Conservation (phyloP, 768 basidiomycete species). For the Lactarius indigo region DNA sequence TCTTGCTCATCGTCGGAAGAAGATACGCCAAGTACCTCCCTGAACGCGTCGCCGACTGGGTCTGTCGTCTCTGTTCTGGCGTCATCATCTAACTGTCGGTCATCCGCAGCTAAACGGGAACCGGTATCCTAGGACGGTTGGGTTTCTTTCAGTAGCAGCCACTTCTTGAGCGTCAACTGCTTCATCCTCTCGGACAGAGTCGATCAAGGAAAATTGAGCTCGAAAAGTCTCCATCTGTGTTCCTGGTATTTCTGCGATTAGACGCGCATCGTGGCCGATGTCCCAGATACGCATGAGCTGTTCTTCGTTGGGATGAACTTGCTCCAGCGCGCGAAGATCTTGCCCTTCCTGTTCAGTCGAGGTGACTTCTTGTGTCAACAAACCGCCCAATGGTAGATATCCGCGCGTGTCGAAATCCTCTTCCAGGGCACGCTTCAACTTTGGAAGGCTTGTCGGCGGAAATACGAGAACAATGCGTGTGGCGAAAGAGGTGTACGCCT, state of each 20-base stretch:
- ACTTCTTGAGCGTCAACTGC: neutral
- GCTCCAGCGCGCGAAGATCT: constrained; percentile 29
- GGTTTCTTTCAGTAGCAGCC: neutral
- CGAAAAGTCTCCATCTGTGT: constrained; percentile 17
- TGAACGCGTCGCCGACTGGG: constrained; percentile 66
- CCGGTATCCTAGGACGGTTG: neutral
- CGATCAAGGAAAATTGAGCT: constrained; percentile 22
- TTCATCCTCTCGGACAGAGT: constrained; percentile 16
- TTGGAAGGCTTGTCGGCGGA: constrained; percentile 58
- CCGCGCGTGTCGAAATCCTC: constrained; percentile 90
- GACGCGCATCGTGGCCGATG: constrained; percentile 66
- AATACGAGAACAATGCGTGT: constrained; percentile 61
- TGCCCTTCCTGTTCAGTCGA: constrained; percentile 2
- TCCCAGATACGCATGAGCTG: constrained; percentile 92
- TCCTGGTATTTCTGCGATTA: constrained; percentile 36
- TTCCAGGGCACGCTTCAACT: constrained; percentile 62
- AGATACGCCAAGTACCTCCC: constrained; percentile 42
- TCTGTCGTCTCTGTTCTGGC: constrained; percentile 72
- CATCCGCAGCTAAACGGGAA: constrained; percentile 27
- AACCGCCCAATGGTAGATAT: constrained; percentile 74
- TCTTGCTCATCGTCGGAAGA: constrained; percentile 55
- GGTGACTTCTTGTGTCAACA: constrained; percentile 40
- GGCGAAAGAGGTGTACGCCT: constrained; percentile 61
- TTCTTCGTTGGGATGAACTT: constrained; percentile 88
- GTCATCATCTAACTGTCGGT: constrained; percentile 38